Evolutionary conservation across 2,329 filamentous ascomycete genomes (phyloP).

Genomic region (Botrytis medusae): DNA sequence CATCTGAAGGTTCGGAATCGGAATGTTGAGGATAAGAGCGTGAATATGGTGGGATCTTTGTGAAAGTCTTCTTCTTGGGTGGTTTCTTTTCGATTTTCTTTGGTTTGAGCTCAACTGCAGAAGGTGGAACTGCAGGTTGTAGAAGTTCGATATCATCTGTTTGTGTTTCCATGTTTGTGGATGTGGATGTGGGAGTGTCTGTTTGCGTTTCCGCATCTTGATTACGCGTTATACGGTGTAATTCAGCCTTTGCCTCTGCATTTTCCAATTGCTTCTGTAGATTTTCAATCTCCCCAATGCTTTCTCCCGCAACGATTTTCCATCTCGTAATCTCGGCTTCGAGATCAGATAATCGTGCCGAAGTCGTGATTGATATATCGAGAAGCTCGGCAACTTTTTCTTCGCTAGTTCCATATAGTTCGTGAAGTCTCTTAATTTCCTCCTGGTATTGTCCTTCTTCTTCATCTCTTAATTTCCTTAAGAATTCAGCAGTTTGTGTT

Average conservation of each 20-base stretch:
- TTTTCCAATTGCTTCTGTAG: neutral
- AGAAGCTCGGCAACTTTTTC: slow-evolving; percentile 2
- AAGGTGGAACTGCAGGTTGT: too few species aligned
- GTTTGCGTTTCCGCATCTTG: neutral
- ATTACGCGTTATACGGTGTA: neutral
- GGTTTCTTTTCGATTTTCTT: neutral
- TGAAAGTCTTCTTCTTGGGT: neutral
- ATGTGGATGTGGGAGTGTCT: neutral
- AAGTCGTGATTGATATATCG: neutral
- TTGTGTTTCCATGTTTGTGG: neutral
- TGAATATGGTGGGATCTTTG: neutral
- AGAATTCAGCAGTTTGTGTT: neutral
- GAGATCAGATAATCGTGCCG: slow-evolving; percentile 1
- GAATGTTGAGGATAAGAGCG: neutral
- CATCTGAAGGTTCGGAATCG: neutral
- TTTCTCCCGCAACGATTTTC: neutral
- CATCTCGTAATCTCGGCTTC: slow-evolving; percentile 2
- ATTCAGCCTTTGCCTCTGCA: neutral
- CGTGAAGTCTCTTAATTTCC: slow-evolving; percentile 1
- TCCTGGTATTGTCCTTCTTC: slow-evolving; percentile 2
- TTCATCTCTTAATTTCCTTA: neutral
- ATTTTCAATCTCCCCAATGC: neutral
- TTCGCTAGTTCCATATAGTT: neutral
- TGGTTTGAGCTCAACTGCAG: too few species aligned
- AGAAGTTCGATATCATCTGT: neutral